Conservation (phyloP, 2,329 filamentous ascomycete species). For the Colletotrichum somersetense region DNA sequence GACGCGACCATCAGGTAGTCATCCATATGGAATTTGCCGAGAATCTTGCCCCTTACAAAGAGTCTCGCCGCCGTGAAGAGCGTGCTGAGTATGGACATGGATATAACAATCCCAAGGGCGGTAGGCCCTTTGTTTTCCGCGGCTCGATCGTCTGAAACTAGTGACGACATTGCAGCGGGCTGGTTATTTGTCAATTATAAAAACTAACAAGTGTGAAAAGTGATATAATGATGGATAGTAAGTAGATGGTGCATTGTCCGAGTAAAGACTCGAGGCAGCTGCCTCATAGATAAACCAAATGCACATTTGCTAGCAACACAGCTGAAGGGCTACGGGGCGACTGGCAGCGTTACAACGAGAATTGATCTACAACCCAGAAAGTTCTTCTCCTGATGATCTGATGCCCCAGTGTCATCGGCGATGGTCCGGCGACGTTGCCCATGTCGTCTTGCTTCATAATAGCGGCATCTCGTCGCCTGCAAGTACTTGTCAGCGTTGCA, state of each 20-base stretch:
- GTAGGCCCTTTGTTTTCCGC: conserved; percentile 47
- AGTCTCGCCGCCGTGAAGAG: conserved; percentile 49
- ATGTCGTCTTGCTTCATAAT: no score
- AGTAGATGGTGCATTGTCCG: background rate
- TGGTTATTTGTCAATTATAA: background rate
- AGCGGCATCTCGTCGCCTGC: no score
- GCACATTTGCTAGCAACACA: background rate
- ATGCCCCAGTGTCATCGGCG: no score
- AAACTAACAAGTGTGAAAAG: background rate
- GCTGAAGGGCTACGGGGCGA: no score
- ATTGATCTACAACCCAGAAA: no score
- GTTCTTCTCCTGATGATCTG: no score
- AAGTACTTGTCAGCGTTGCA: no score
- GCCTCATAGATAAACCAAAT: background rate
- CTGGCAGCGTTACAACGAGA: no score
- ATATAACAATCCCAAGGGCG: conserved; percentile 49
- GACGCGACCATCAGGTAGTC: conserved; percentile 53
- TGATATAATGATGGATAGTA: background rate
- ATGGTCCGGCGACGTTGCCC: no score
- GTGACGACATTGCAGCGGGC: background rate
- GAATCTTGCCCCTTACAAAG: conserved; percentile 47
- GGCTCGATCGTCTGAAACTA: background rate
- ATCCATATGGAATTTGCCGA: conserved; percentile 52
- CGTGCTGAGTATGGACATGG: conserved; percentile 48
- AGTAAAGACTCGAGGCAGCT: background rate